Evolutionary conservation across 139 green algal genomes (phyloP).

Genomic region (Tetradesmus obliquus): DNA sequence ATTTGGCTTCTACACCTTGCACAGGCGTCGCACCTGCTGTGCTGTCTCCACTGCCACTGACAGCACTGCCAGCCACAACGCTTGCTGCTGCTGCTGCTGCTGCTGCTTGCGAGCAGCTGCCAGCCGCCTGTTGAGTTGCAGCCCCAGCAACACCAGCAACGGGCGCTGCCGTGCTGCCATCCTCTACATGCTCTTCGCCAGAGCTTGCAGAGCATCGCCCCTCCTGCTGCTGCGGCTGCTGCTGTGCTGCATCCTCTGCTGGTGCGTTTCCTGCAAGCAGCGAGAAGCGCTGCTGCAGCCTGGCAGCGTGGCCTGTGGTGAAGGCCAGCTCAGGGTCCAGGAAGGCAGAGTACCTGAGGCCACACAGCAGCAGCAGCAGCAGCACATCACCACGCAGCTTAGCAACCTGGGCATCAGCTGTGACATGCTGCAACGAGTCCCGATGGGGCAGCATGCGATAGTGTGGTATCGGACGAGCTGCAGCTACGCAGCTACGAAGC

Average conservation of each 20-base stretch:
- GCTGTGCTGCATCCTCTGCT: not conserved
- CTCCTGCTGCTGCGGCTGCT: not conserved
- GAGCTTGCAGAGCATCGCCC: not conserved
- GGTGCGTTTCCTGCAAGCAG: not conserved
- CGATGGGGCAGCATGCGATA: not conserved
- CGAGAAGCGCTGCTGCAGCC: slow-evolving; percentile 34
- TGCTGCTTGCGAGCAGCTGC: not conserved
- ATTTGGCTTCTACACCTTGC: not conserved
- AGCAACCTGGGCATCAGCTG: too few relatives aligned
- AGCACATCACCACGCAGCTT: not conserved
- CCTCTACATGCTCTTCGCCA: not conserved
- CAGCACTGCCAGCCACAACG: not conserved
- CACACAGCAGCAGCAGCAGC: not conserved
- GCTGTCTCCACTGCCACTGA: not conserved
- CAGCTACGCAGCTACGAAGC: not conserved
- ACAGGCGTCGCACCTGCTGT: not conserved
- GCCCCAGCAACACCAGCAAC: not conserved
- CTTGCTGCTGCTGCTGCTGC: not conserved
- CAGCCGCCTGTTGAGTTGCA: too few relatives aligned
- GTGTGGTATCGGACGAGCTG: not conserved
- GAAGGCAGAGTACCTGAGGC: slow-evolving; percentile 49
- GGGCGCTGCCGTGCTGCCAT: not conserved
- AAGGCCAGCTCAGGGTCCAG: slow-evolving; percentile 50
- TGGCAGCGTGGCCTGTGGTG: slow-evolving; percentile 6
- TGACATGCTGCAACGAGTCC: too few relatives aligned